phyloP scores from a whole-genome alignment of 257 asterid genomes.

The Scutellaria baicalensis region DNA sequence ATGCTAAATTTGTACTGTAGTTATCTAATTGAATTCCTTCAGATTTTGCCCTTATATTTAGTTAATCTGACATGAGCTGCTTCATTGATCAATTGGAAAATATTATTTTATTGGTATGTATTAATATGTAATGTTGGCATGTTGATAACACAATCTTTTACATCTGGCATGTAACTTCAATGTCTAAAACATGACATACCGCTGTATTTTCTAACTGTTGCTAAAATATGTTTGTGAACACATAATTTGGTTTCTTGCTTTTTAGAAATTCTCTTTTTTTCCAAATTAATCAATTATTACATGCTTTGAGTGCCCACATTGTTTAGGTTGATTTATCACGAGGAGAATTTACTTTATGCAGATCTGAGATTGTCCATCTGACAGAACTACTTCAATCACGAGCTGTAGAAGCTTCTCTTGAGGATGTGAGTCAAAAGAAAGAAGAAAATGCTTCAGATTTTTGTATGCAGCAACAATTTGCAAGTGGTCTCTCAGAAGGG shows the following conservation, averaged over 20 bases:
- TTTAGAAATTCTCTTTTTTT: not conserved
- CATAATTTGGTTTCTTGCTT: not conserved
- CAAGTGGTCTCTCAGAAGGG: conserved; percentile 27
- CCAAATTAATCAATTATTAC: not conserved
- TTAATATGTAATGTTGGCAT: not conserved
- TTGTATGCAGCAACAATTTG: conserved; percentile 30
- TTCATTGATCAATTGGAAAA: not conserved
- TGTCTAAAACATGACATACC: not conserved
- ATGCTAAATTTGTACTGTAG: not conserved
- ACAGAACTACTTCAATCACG: conserved; percentile 66
- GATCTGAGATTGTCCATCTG: conserved; percentile 71
- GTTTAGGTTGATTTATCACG: not conserved
- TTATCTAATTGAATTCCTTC: not conserved
- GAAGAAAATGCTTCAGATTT: conserved; percentile 28
- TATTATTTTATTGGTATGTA: not conserved
- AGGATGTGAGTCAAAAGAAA: conserved; percentile 16
- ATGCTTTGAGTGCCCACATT: not conserved
- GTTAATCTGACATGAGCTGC: too few relatives aligned
- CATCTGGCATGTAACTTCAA: not conserved
- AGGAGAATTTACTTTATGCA: conserved; percentile 24
- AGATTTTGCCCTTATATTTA: not conserved
- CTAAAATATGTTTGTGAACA: not conserved
- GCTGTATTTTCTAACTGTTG: not conserved
- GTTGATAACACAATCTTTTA: not conserved
- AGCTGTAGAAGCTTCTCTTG: conserved; percentile 35